A percentile compares a stretch with the other conserved stretches of the same genome.
These are phyloP conservation scores for Sarcodon aspratus DNA, from an alignment of 768 basidiomycete genomes.

Conservation along the genomic window DNA sequence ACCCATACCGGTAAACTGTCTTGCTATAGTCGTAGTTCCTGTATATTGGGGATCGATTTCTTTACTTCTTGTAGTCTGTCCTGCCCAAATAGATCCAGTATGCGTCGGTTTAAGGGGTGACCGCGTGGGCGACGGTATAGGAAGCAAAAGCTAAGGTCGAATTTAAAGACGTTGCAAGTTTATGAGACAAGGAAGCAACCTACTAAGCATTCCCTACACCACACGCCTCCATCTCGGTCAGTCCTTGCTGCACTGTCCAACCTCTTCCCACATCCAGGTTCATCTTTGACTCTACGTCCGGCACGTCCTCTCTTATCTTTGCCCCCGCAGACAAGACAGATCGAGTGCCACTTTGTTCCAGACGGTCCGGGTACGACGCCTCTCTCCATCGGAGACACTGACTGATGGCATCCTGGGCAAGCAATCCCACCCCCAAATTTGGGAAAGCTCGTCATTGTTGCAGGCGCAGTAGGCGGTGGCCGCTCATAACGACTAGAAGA, in stretches of 20 bases:
- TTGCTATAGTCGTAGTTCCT: conserved; percentile 61
- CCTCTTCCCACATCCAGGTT: conserved; percentile 74
- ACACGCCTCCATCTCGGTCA: conserved; percentile 57
- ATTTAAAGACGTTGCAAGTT: conserved; percentile 1
- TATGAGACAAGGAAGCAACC: conserved; percentile 14
- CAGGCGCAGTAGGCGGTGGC: conserved; percentile 25
- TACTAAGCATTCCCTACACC: conserved; percentile 81
- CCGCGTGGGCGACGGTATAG: conserved; percentile 38
- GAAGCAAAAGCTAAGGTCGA: conserved; percentile 41
- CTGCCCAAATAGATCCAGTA: conserved; percentile 20
- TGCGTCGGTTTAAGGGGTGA: conserved; percentile 34
- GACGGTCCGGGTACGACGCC: conserved; percentile 82
- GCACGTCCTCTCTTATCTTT: conserved; percentile 33
- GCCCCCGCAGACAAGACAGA: conserved; percentile 75
- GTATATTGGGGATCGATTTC: conserved; percentile 45
- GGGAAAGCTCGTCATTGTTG: conserved; percentile 19
- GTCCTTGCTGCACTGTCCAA: conserved; percentile 75
- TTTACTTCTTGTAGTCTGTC: conserved; percentile 2
- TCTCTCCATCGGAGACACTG: conserved; percentile 74
- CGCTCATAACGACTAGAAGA: conserved; percentile 26
- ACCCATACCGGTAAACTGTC: conserved; percentile 61
- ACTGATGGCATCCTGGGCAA: conserved; percentile 66
- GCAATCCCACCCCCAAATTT: conserved; percentile 48
- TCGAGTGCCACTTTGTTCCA: conserved; percentile 68
- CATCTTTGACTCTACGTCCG: conserved; percentile 37